These are phyloP conservation scores for Pelagomonas calceolata DNA, from an alignment of 108 stramenopile genomes.

Conservation along the genomic window DNA sequence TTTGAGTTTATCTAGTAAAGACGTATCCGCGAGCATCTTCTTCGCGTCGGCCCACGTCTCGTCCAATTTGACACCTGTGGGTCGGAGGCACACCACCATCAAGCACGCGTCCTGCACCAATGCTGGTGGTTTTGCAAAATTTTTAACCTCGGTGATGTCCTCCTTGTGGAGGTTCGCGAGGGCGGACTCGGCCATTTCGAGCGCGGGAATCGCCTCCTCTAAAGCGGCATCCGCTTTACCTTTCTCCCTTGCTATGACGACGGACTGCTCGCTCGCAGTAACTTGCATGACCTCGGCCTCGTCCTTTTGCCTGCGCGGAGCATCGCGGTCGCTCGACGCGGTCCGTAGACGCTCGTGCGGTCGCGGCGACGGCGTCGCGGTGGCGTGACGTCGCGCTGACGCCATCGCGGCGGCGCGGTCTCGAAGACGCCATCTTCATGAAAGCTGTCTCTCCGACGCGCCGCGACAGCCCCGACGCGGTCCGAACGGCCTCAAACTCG, in stretches of 20 bases:
- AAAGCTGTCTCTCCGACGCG: no score
- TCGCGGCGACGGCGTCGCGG: no score
- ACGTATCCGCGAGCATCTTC: conserved; percentile 46
- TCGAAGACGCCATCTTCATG: no score
- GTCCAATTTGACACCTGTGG: conserved; percentile 46
- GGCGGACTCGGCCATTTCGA: conserved; percentile 50
- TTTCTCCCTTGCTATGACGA: conserved; percentile 35
- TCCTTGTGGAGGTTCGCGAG: conserved; percentile 53
- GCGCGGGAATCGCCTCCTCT: conserved; percentile 48
- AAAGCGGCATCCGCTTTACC: conserved; percentile 49
- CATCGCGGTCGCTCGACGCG: no score
- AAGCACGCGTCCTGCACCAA: conserved; percentile 25
- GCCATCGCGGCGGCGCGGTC: no score
- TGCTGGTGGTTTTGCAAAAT: conserved; percentile 44
- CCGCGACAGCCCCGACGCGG: no score
- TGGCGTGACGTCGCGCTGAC: no score
- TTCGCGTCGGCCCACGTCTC: conserved; percentile 48
- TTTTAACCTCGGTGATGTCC: conserved; percentile 51
- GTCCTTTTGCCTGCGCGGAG: no score
- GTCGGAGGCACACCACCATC: conserved; percentile 31
- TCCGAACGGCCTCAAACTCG: no score
- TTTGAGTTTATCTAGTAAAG: conserved; percentile 43
- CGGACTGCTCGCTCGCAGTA: conserved; percentile 27
- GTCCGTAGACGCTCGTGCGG: no score
- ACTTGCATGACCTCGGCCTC: conserved; percentile 45